Evolutionary conservation across 495 filamentous ascomycete genomes (phyloP), one percentile per base, ranked within the genome.

Genomic region (Extremus antarcticus): DNA sequence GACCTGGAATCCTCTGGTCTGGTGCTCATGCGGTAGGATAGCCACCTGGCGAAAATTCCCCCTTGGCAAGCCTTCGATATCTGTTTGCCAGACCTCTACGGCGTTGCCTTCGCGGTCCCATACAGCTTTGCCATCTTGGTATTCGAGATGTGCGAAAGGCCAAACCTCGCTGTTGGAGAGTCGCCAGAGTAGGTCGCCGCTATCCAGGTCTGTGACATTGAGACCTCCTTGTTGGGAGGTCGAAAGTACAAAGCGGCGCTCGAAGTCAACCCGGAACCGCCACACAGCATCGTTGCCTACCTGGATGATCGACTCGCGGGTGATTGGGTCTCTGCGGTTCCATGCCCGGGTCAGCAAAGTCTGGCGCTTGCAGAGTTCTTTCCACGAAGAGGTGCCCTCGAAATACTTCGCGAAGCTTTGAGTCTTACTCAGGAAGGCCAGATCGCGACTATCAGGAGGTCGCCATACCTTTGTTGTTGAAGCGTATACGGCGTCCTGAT

Each of bases 191-290:
- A 52, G 35, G 15, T 32, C 20, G 1, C 60, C 60, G 25, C 40
- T 45, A 19, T 63, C 60, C 60, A 63, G 56, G 32, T 57, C 52
- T 16, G 57, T 57, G 21, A 63, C 57, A 25, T 50, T 38, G 1
- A 63, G 25, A n/a, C 57, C 60, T 4, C 60, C 60, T 24, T 20
- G 21, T 19, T 53, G 35, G 13, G 49, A 50, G 1, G 60, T 63
- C 2, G 52, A 53, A 11, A 60, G 17, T 35, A 63, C 25, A 45
- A 59, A 54, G 4, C 60, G 52, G 29, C 57, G 57, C 29, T 56
- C 35, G 46, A 63, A 63, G 51, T 63, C 60, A 8, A 57, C 29
- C 20, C 60, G 51, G 40, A 63, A 60, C 1, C 57, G 56, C 57
- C 57, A 63, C 23, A 60, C 53, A 1, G 46, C 15, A 17, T 22